Conservation (phyloP, 2,329 filamentous ascomycete species). For the Neofusicoccum sp. region DNA sequence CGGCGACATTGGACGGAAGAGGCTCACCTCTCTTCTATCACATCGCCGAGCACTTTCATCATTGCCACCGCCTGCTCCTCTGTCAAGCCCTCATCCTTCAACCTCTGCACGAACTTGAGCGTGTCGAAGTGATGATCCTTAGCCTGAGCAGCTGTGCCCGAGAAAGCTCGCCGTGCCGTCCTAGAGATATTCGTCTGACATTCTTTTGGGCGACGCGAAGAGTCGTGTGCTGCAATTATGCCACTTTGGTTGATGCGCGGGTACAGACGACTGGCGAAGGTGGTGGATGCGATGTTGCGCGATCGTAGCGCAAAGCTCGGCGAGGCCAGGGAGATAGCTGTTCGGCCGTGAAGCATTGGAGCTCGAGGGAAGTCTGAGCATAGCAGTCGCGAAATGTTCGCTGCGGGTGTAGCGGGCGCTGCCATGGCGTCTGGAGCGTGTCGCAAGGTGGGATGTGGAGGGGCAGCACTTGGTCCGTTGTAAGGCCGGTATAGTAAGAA, state of each 20-base stretch:
- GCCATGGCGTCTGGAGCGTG: conserved; percentile 30
- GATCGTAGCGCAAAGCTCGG: conserved; percentile 20
- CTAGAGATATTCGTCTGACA: neutral
- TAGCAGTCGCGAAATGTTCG: conserved; percentile 42
- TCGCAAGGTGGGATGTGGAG: neutral
- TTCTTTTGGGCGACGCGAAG: neutral
- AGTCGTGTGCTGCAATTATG: neutral
- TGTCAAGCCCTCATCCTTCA: conserved; percentile 90
- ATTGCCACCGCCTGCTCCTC: conserved; percentile 96
- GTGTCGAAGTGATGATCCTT: conserved; percentile 95
- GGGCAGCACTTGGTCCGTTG: neutral
- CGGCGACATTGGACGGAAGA: neutral
- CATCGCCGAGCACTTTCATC: conserved; percentile 96
- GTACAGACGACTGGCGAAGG: neutral
- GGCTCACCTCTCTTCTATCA: conserved; percentile 84
- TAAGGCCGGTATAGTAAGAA: too few species aligned
- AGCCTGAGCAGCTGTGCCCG: conserved; percentile 60
- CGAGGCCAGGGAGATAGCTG: neutral
- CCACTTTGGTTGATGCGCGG: neutral
- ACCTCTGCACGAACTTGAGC: conserved; percentile 89
- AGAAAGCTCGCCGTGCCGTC: conserved; percentile 55
- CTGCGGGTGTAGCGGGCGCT: conserved; percentile 28
- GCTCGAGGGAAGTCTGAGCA: conserved; percentile 41
- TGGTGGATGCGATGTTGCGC: conserved; percentile 22
- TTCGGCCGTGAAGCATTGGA: conserved; percentile 30